Conservation (phyloP, 768 basidiomycete genomes). For the Ramaria sp. region DNA sequence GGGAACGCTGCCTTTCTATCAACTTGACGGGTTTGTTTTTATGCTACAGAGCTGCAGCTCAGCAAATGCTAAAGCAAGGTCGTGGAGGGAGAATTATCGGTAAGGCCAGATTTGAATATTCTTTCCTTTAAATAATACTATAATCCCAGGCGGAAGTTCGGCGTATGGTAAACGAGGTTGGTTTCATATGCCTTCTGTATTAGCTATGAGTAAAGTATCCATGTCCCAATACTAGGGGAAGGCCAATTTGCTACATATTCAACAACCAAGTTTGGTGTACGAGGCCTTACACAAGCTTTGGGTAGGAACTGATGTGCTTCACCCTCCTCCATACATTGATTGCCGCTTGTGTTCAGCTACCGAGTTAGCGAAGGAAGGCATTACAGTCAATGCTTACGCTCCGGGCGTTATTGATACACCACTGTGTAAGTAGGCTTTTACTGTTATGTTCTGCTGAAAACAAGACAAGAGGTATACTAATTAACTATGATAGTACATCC, state of each 20-base stretch:
- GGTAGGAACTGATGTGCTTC: not conserved
- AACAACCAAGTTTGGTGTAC: no score
- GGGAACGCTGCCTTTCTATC: slow-evolving; percentile 21
- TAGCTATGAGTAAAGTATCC: slow-evolving; percentile 20
- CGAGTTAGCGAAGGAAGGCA: slow-evolving; percentile 23
- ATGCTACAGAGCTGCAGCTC: slow-evolving; percentile 31
- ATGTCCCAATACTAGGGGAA: slow-evolving; percentile 21
- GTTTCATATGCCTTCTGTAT: not conserved
- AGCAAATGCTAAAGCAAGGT: slow-evolving; percentile 30
- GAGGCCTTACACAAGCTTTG: no score
- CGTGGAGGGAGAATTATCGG: slow-evolving; percentile 30
- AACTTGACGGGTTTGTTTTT: slow-evolving; percentile 26
- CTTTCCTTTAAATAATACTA: not conserved
- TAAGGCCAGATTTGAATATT: slow-evolving; percentile 2
- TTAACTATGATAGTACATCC: not conserved
- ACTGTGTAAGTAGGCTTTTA: not conserved
- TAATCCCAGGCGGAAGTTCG: not conserved
- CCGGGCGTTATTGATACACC: slow-evolving; percentile 15
- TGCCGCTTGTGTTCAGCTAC: slow-evolving; percentile 13
- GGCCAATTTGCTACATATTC: not conserved
- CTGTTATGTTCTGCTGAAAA: not conserved
- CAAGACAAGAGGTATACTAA: not conserved
- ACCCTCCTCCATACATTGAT: not conserved
- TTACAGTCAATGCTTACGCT: slow-evolving; percentile 24
- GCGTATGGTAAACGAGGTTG: not conserved